Conservation (phyloP, 805 yeast genomes). For the Hyphopichia homilentoma region DNA sequence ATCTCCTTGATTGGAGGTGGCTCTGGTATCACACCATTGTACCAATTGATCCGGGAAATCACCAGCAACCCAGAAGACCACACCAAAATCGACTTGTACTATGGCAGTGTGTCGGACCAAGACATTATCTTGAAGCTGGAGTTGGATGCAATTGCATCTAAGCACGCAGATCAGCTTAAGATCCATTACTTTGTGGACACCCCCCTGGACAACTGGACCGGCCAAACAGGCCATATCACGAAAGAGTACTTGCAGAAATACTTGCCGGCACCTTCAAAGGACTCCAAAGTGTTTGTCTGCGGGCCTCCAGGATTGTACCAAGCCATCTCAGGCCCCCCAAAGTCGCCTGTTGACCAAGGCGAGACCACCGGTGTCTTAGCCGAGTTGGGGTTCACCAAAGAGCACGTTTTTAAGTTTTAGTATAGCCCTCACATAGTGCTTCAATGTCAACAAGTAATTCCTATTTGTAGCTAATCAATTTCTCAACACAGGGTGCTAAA, state of each 20-base stretch:
- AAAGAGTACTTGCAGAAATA: conserved; percentile 63
- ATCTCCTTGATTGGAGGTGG: conserved; percentile 93
- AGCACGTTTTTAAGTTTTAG: conserved; percentile 85
- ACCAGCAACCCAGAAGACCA: conserved; percentile 79
- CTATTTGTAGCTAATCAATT: no score
- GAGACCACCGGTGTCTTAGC: conserved; percentile 83
- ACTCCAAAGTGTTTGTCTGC: conserved; percentile 74
- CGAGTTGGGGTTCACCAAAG: conserved; percentile 84
- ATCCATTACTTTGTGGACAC: conserved; percentile 79
- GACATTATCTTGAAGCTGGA: conserved; percentile 81
- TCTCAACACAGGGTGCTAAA: no score
- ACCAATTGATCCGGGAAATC: conserved; percentile 77
- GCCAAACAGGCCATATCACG: conserved; percentile 71
- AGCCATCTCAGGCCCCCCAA: conserved; percentile 83
- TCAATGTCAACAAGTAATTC: no score
- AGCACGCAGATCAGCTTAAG: conserved; percentile 73
- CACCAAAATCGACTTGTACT: conserved; percentile 79
- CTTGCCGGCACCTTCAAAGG: conserved; percentile 62
- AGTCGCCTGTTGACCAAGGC: conserved; percentile 90
- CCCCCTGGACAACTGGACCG: conserved; percentile 46
- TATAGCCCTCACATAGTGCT: no score
- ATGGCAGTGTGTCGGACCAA: conserved; percentile 72
- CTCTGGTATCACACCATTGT: conserved; percentile 93
- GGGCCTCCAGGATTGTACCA: conserved; percentile 94
- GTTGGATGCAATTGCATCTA: conserved; percentile 62